Percentiles rank a stretch among this genome's conserved stretches.
Evolutionary conservation across 2,329 filamentous ascomycete genomes (phyloP).

Genomic region (Paecilomyces sp.): DNA sequence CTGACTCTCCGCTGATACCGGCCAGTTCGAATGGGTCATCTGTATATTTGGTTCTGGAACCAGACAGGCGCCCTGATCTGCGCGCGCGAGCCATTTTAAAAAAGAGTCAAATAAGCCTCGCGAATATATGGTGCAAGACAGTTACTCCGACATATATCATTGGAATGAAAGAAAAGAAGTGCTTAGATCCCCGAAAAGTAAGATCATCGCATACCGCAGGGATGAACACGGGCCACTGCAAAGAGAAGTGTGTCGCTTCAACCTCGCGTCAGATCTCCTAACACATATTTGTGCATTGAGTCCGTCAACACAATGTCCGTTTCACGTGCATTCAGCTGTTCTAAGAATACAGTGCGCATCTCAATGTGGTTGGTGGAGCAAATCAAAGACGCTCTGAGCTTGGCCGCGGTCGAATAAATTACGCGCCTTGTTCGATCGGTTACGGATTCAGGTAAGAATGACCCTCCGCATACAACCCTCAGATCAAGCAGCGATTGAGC

Average conservation of each 20-base stretch:
- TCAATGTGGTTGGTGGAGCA: neutral
- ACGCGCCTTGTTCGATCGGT: neutral
- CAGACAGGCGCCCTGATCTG: conserved; percentile 27
- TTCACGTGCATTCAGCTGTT: neutral
- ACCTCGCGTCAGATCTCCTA: neutral
- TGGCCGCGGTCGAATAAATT: neutral
- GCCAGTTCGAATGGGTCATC: conserved; percentile 27
- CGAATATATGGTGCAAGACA: neutral
- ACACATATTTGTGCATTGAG: neutral
- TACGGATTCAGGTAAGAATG: neutral
- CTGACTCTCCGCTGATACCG: conserved; percentile 24
- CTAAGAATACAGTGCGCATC: neutral
- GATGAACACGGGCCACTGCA: neutral
- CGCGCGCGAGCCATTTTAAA: conserved; percentile 13
- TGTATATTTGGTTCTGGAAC: conserved; percentile 24
- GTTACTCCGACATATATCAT: neutral
- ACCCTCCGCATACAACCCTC: neutral
- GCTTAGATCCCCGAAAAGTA: neutral
- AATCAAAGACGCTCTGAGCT: neutral
- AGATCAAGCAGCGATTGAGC: neutral
- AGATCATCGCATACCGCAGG: neutral
- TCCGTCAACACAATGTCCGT: neutral
- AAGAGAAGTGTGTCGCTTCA: neutral
- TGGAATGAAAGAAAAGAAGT: neutral
- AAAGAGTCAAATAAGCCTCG: neutral